phyloP scores from a whole-genome alignment of 805 yeast species.

The Cyberlindnera veronae region DNA sequence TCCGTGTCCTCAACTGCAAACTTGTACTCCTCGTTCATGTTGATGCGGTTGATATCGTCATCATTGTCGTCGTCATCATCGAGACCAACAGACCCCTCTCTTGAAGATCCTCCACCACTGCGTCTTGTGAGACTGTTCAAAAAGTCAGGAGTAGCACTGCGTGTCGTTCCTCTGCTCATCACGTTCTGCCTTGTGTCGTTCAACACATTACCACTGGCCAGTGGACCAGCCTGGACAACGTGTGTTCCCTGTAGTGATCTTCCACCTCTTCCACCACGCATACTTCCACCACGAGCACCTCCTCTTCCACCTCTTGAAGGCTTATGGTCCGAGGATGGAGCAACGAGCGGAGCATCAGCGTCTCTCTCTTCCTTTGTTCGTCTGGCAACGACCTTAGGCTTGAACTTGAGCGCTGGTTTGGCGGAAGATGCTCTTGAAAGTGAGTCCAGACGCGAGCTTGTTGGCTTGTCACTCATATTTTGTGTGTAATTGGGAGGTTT shows the following conservation, averaged over 20 bases:
- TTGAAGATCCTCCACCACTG: constrained; percentile 25
- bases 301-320: constrained; percentile 8
- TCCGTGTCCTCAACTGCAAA: constrained; percentile 46
- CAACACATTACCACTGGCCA: constrained; percentile 49
- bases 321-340: constrained; percentile 8
- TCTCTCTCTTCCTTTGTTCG: constrained; percentile 82
- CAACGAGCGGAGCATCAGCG: constrained; percentile 54
- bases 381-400: constrained; percentile 85
- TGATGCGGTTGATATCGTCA: constrained; percentile 44
- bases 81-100: constrained; percentile 25
- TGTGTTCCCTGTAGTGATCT: constrained; percentile 45
- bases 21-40: constrained; percentile 60
- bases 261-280: constrained; percentile 25
- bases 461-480: constrained; percentile 25
- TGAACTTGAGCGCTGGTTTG: constrained; percentile 65
- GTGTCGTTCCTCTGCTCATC: constrained; percentile 24
- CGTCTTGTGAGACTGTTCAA: constrained; percentile 33
- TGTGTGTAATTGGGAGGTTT: no score
- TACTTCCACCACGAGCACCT: constrained; percentile 20
- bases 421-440: constrained; percentile 30
- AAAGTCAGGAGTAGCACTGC: constrained; percentile 41
- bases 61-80: constrained; percentile 41
- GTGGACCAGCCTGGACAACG: constrained; percentile 68
- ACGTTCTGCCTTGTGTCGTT: constrained; percentile 15
- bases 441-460: constrained; percentile 35